Base-by-base conservation (phyloP, 1,284 basidiomycete species). In the Sutorius eximius region DNA sequence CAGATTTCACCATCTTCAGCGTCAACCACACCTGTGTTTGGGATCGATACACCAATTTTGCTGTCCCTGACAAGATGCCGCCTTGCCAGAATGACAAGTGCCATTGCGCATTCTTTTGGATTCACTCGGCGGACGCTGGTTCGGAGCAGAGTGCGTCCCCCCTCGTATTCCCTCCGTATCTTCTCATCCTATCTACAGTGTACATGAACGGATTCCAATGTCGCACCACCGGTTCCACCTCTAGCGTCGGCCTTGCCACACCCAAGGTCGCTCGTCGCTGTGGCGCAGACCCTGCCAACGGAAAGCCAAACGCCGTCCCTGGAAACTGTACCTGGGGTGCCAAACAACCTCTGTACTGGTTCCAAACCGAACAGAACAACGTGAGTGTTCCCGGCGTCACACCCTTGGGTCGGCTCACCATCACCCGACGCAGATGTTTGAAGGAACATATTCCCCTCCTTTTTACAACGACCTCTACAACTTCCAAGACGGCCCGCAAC, bases 161-260 rank as follows among this genome's bases (percentile, higher is more conserved):
- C 8, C 38, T 49, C 4, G 32, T 30, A 32, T n/a, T 13, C 30
- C 36, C 50, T 30, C 11, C n/a, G 3, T 33, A 0, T 22, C 2
- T 27, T 38, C 33, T 48, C 20, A 51, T 38, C 45, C 30, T 9
- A 0, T 33, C 24, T n/a, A 6, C 57, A 83, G 82, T 81, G 60
- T 91, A 87, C 73, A 87, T 89, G 83, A 87, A 80, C 49, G 82
- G 83, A 24, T 91, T 90, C 78, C 81, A 82, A 60, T 91, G 89
- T 75, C 78, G 81, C 45, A 73, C 91, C 43, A 81, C 82, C 1
- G 77, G 78, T 44, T 73, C 83, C 0, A 79, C 73, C 7, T 82
- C 83, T n/a, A 75, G 62, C 8, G 75, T 79, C 2, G 69, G 78
- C 0, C 65, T 88, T 27, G 82, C 82, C 5, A 74, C 75, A 29